A percentile compares a stretch with the other conserved stretches of the same genome.
These are phyloP conservation scores for Kwoniella newhampshirensis DNA, from an alignment of 768 basidiomycete genomes.

Conservation along the genomic window DNA sequence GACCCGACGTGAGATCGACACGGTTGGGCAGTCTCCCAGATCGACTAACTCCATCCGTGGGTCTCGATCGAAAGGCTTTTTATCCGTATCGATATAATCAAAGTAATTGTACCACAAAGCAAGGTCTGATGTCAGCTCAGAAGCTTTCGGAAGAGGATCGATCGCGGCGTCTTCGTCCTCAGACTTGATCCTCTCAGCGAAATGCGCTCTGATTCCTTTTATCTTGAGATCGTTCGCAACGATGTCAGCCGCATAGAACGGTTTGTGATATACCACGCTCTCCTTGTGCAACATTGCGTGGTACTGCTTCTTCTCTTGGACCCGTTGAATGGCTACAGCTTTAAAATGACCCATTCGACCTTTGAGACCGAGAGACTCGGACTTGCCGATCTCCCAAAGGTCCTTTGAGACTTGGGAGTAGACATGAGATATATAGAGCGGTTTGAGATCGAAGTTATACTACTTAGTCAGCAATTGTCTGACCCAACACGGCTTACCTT, in stretches of 20 bases:
- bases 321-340: slow-evolving; percentile 88
- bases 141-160: slow-evolving; percentile 19
- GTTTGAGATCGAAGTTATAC: slow-evolving; percentile 75
- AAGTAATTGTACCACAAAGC: slow-evolving; percentile 69
- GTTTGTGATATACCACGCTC: slow-evolving; percentile 67
- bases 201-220: slow-evolving; percentile 73
- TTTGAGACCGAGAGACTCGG: slow-evolving; percentile 81
- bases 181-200: slow-evolving; percentile 59
- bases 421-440: slow-evolving; percentile 78
- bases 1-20: slow-evolving; percentile 68
- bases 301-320: slow-evolving; percentile 69
- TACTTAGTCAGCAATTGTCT: slow-evolving; percentile 7
- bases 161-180: slow-evolving; percentile 46
- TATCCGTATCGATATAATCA: slow-evolving; percentile 80
- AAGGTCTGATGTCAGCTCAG: slow-evolving; percentile 37
- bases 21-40: slow-evolving; percentile 73
- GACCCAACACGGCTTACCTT: slow-evolving; percentile 56
- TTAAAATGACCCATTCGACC: slow-evolving; percentile 75
- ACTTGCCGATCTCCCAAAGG: slow-evolving; percentile 76
- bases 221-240: slow-evolving; percentile 73
- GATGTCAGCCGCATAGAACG: slow-evolving; percentile 84
- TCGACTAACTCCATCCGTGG: slow-evolving; percentile 71
- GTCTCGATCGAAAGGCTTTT: slow-evolving; percentile 58
- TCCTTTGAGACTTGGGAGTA: slow-evolving; percentile 78
- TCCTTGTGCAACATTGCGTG: slow-evolving; percentile 63